A percentile compares a stretch with the other conserved stretches of the same genome.
Evolutionary conservation across 1,284 basidiomycete species (phyloP).

Genomic region (Naganishia sp.): DNA sequence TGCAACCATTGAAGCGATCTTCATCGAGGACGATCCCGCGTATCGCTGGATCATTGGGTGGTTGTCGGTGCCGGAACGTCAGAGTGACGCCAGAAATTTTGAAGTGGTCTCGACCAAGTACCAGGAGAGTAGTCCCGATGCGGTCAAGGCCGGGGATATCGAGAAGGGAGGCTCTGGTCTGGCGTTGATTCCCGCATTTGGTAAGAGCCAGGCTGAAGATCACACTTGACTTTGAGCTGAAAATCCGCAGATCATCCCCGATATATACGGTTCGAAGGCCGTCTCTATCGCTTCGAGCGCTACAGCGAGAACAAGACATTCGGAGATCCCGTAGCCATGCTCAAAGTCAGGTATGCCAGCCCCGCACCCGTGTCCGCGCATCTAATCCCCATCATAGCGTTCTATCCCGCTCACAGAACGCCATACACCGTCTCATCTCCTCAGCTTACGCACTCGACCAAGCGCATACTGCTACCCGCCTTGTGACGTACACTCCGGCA

Average conservation of each 20-base stretch:
- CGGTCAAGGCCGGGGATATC: neutral
- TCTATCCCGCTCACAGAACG: conserved; percentile 25
- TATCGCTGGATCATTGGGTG: conserved; percentile 32
- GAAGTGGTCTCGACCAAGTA: conserved; percentile 26
- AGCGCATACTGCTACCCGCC: conserved; percentile 9
- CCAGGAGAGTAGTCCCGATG: neutral
- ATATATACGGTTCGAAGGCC: conserved; percentile 27
- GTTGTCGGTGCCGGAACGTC: conserved; percentile 24
- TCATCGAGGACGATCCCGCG: conserved; percentile 30
- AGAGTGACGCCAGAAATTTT: conserved; percentile 26
- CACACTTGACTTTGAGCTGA: neutral
- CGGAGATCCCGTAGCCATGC: conserved; percentile 27
- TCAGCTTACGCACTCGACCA: conserved; percentile 9
- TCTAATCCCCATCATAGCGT: neutral
- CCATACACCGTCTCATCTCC: conserved; percentile 29
- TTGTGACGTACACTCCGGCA: conserved; percentile 29
- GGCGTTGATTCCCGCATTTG: conserved; percentile 25
- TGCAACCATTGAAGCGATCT: conserved; percentile 28
- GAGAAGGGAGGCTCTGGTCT: conserved; percentile 1
- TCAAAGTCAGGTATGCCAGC: conserved; percentile 22
- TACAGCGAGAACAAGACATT: conserved; percentile 20
- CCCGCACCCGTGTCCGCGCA: neutral
- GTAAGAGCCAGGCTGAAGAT: neutral
- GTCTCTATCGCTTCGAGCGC: conserved; percentile 23
- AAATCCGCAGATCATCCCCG: conserved; percentile 6